A percentile compares a stretch with the other conserved stretches of the same genome.
Evolutionary conservation across 345 rosid species (phyloP).

Genomic region (Melaleuca alternifolia): DNA sequence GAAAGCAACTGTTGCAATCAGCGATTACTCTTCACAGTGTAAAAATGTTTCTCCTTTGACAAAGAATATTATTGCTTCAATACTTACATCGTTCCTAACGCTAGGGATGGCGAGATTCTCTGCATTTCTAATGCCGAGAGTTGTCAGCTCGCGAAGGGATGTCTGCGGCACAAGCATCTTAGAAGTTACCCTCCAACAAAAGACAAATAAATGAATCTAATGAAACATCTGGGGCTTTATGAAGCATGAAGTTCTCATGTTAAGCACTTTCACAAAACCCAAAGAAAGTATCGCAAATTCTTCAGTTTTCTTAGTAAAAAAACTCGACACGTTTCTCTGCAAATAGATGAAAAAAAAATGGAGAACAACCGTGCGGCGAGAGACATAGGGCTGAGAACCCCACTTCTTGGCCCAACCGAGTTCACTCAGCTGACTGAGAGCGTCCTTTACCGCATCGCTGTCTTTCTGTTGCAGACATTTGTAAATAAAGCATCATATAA

Average conservation of each 20-base stretch:
- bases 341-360: neutral
- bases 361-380: slow-evolving; percentile 86
- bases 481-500: neutral
- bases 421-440: slow-evolving; percentile 57
- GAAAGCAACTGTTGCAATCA: neutral
- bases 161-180: slow-evolving; percentile 32
- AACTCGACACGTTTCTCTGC: neutral
- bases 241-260: neutral
- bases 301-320: neutral
- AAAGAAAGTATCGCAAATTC: neutral
- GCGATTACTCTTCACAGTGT: neutral
- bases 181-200: neutral
- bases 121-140: slow-evolving; percentile 75
- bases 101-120: slow-evolving; percentile 94
- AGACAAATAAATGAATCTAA: neutral
- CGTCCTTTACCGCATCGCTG: slow-evolving; percentile 71
- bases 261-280: neutral
- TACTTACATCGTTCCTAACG: slow-evolving; percentile 82
- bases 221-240: neutral
- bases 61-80: neutral
- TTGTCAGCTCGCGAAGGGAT: slow-evolving; percentile 68
- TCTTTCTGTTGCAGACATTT: slow-evolving; percentile 48
- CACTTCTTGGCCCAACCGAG: slow-evolving; percentile 90
- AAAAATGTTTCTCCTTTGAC: neutral
- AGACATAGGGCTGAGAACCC: slow-evolving; percentile 91